Conservation (phyloP, 768 basidiomycete species). For the Trametes maxima region DNA sequence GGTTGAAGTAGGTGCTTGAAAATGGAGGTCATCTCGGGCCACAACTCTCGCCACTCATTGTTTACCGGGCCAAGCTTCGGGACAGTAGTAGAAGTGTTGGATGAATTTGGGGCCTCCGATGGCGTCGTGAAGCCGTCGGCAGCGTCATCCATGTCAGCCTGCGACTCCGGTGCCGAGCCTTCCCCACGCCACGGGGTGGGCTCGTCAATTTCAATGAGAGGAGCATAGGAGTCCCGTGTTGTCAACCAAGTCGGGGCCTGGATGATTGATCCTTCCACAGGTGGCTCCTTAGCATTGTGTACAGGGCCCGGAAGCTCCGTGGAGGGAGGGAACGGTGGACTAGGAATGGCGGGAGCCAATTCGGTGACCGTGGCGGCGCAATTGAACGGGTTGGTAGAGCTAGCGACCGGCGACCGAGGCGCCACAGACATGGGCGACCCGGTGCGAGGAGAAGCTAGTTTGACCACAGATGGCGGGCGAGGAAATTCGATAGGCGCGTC, state of each 20-base stretch:
- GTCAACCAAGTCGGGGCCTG: too few relatives aligned
- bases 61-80: slow-evolving; percentile 28
- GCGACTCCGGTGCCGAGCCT: neutral
- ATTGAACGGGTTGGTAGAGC: neutral
- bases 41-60: slow-evolving; percentile 31
- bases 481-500: neutral
- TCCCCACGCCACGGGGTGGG: neutral
- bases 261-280: too few relatives aligned
- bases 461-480: neutral
- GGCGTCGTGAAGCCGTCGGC: slow-evolving; percentile 24
- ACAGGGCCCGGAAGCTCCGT: neutral
- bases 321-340: neutral
- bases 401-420: neutral
- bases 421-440: too few relatives aligned
- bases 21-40: slow-evolving; percentile 31
- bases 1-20: slow-evolving; percentile 32
- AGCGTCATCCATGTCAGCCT: neutral
- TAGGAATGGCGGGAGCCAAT: neutral
- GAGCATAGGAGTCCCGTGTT: slow-evolving; percentile 1
- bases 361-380: neutral
- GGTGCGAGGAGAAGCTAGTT: neutral
- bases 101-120: slow-evolving; percentile 22
- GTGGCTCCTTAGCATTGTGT: too few relatives aligned
- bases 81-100: slow-evolving; percentile 19
- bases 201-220: slow-evolving; percentile 26